Percentiles rank a stretch among this genome's conserved stretches.
phyloP scores from a whole-genome alignment of 148 eudicot genomes.

The Rhododendron williamsianum region DNA sequence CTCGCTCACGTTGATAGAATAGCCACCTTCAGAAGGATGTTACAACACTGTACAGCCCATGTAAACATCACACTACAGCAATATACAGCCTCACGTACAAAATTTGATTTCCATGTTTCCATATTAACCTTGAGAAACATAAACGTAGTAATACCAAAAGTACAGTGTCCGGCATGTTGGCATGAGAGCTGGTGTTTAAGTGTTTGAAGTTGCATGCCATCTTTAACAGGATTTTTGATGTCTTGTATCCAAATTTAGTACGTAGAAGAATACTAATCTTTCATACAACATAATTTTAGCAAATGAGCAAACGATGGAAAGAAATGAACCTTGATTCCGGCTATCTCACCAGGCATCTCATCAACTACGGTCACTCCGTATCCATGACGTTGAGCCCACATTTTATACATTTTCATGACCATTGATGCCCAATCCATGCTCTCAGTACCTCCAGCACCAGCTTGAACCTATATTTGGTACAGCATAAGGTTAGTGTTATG shows the following conservation, averaged over 20 bases:
- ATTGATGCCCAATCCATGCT: conserved; percentile 99
- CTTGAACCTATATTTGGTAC: conserved; percentile 65
- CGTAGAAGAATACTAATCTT: not conserved
- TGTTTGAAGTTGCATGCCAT: not conserved
- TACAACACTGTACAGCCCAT: not conserved
- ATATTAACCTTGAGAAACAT: not conserved
- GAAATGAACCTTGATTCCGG: conserved; percentile 85
- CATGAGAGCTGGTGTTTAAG: not conserved
- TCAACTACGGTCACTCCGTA: conserved; percentile 76
- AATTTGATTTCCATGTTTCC: not conserved
- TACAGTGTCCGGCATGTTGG: not conserved
- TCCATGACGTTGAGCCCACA: conserved; percentile 83
- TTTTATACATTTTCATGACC: conserved; percentile 92
- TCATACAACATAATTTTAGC: not conserved
- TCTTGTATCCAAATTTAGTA: not conserved
- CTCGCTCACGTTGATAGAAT: not conserved
- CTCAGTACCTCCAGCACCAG: conserved; percentile 99
- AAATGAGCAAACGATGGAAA: conserved; percentile 6
- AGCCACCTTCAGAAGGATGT: not conserved
- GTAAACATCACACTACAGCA: not conserved
- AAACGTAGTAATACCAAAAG: not conserved
- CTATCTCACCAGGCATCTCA: conserved; percentile 95
- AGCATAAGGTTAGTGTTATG: not conserved
- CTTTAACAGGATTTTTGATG: not conserved
- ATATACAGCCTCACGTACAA: not conserved